Evolutionary conservation across 2,329 filamentous ascomycete species (phyloP).

Genomic region (Calonectria crousiana): DNA sequence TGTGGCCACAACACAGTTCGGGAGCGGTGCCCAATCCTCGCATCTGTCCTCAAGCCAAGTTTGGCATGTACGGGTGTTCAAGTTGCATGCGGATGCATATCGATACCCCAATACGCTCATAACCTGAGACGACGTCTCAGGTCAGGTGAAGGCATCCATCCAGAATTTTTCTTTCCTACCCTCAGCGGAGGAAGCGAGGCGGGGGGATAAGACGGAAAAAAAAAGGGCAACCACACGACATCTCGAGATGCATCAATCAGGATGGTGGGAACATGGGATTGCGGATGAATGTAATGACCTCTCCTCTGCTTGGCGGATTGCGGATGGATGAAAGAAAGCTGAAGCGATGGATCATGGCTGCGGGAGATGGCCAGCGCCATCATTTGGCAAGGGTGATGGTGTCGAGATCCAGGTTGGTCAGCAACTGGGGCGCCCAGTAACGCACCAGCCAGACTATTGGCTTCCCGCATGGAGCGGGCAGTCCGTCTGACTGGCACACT

Average conservation of each 20-base stretch:
- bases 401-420: conserved; percentile 25
- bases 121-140: conserved; percentile 54
- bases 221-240: neutral
- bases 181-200: conserved; percentile 25
- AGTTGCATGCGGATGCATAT: conserved; percentile 35
- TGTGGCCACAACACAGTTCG: conserved; percentile 11
- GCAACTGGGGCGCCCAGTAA: conserved; percentile 20
- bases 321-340: conserved; percentile 30
- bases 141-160: conserved; percentile 43
- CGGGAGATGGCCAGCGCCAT: conserved; percentile 35
- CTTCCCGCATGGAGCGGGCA: conserved; percentile 17
- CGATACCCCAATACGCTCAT: conserved; percentile 37
- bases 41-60: neutral
- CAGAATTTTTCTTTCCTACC: conserved; percentile 16
- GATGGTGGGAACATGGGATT: conserved; percentile 14
- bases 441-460: conserved; percentile 20
- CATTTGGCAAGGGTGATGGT: conserved; percentile 34
- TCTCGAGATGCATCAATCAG: neutral
- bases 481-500: conserved; percentile 16
- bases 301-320: conserved; percentile 9
- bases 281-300: conserved; percentile 12
- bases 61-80: conserved; percentile 27
- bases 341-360: conserved; percentile 28
- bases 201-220: neutral
- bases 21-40: conserved; percentile 1